Conservation (phyloP, 1,139 yeast species). For the Magnusiomyces clavatus region DNA sequence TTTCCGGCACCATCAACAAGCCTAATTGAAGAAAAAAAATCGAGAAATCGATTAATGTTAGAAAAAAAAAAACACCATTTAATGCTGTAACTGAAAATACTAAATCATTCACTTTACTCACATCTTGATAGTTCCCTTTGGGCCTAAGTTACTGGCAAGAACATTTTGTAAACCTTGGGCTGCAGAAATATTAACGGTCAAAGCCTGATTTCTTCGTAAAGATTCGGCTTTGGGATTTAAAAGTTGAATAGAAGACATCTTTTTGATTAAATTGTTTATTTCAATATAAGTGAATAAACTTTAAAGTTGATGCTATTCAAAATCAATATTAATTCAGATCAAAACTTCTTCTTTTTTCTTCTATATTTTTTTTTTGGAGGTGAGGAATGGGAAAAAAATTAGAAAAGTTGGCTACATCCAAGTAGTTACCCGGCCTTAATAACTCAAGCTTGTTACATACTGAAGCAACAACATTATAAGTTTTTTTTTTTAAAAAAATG, state of each 20-base stretch:
- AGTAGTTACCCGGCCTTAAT: background rate
- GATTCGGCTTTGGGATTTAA: slow-evolving; percentile 97
- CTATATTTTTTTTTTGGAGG: background rate
- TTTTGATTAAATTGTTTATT: too few relatives aligned
- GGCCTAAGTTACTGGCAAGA: slow-evolving; percentile 85
- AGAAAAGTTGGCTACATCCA: background rate
- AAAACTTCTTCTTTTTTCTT: too few relatives aligned
- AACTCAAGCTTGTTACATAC: background rate
- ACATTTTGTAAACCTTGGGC: slow-evolving; percentile 96
- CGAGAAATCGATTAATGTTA: background rate
- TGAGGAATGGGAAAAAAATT: background rate
- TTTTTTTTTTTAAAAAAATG: too few relatives aligned
- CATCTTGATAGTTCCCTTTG: slow-evolving; percentile 94
- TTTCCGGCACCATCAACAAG: slow-evolving; percentile 95
- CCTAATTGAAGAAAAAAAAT: background rate
- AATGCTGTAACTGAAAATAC: background rate
- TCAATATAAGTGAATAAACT: background rate
- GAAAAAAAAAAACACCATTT: background rate
- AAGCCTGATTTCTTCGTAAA: slow-evolving; percentile 85
- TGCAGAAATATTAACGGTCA: slow-evolving; percentile 89
- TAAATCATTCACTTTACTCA: background rate
- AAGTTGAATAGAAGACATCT: slow-evolving; percentile 60
- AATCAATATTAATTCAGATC: background rate
- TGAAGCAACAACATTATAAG: background rate
- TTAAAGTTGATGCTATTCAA: background rate